Conservation (phyloP, 352 stramenopile genomes). For the Paralagenidium karlingii region DNA sequence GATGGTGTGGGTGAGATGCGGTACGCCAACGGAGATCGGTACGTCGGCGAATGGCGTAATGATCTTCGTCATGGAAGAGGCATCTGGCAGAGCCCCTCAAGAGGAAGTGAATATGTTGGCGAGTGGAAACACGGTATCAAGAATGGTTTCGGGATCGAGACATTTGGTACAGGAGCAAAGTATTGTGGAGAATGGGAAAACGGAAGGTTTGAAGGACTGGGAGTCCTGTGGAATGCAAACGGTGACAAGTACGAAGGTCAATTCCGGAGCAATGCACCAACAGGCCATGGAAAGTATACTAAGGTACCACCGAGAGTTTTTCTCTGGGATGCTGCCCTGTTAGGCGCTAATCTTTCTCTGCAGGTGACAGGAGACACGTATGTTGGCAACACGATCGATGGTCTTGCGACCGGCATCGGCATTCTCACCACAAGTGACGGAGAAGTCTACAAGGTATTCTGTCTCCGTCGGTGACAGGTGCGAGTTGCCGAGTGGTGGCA, state of each 20-base stretch:
- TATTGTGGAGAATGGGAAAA: slow-evolving; percentile 78
- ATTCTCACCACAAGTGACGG: slow-evolving; percentile 63
- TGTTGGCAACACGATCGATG: slow-evolving; percentile 45
- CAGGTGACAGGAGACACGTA: slow-evolving; percentile 56
- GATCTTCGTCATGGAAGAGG: slow-evolving; percentile 55
- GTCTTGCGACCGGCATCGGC: slow-evolving; percentile 62
- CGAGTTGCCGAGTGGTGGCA: slow-evolving; percentile 26
- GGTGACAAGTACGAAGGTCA: slow-evolving; percentile 80
- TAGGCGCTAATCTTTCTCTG: no score
- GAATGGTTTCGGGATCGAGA: slow-evolving; percentile 75
- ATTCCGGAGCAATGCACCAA: slow-evolving; percentile 24
- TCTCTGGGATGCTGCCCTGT: no score
- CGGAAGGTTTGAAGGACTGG: slow-evolving; percentile 66
- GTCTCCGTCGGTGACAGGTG: slow-evolving; percentile 12
- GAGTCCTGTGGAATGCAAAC: slow-evolving; percentile 39
- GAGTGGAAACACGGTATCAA: slow-evolving; percentile 63
- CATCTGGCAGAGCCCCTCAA: slow-evolving; percentile 40
- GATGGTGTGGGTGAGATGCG: slow-evolving; percentile 80
- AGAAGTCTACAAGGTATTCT: slow-evolving; percentile 87
- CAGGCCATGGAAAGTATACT: slow-evolving; percentile 51
- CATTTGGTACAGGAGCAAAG: slow-evolving; percentile 56
- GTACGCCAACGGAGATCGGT: slow-evolving; percentile 71
- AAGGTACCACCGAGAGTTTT: no score
- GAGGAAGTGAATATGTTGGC: slow-evolving; percentile 52
- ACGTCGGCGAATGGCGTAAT: slow-evolving; percentile 68